These are phyloP conservation scores for Aspergillus avenaceus DNA, from an alignment of 495 filamentous ascomycete genomes.

Conservation along the genomic window DNA sequence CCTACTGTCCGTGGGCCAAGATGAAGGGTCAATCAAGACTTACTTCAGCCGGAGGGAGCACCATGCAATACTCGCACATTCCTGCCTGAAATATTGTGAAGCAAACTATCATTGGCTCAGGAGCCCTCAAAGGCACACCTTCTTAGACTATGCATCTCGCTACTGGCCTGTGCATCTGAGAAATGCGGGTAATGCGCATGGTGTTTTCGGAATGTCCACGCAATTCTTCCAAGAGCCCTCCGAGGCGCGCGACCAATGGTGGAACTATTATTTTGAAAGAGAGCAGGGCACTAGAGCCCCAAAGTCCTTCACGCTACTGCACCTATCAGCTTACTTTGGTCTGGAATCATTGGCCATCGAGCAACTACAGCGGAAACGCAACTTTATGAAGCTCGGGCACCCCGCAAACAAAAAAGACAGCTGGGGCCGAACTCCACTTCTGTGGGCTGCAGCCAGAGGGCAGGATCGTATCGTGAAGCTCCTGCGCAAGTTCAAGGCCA, in stretches of 20 bases:
- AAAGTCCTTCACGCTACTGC: conserved; percentile 29
- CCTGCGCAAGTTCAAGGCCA: conserved; percentile 24
- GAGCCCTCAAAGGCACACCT: conserved; percentile 6
- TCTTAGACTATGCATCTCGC: conserved; percentile 19
- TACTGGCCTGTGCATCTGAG: conserved; percentile 26
- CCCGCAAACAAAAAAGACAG: no score
- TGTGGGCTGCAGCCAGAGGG: conserved; percentile 12
- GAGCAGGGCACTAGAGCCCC: conserved; percentile 21
- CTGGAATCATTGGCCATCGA: no score
- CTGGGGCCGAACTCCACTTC: conserved; percentile 7
- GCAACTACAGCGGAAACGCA: no score
- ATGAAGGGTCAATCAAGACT: conserved; percentile 23
- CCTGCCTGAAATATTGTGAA: conserved; percentile 22
- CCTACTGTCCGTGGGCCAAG: conserved; percentile 19
- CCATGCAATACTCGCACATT: conserved; percentile 22
- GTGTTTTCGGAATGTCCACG: conserved; percentile 21
- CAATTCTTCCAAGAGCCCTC: conserved; percentile 21
- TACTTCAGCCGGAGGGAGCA: conserved; percentile 20
- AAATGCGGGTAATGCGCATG: conserved; percentile 13
- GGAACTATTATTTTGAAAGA: conserved; percentile 25
- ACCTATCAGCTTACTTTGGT: conserved; percentile 33
- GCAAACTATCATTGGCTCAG: conserved; percentile 13
- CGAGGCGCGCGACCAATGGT: conserved; percentile 22
- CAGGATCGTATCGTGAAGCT: conserved; percentile 26
- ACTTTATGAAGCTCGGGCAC: no score